Conservation (phyloP, 2,329 filamentous ascomycete genomes). For the Lecanosticta acicola region DNA sequence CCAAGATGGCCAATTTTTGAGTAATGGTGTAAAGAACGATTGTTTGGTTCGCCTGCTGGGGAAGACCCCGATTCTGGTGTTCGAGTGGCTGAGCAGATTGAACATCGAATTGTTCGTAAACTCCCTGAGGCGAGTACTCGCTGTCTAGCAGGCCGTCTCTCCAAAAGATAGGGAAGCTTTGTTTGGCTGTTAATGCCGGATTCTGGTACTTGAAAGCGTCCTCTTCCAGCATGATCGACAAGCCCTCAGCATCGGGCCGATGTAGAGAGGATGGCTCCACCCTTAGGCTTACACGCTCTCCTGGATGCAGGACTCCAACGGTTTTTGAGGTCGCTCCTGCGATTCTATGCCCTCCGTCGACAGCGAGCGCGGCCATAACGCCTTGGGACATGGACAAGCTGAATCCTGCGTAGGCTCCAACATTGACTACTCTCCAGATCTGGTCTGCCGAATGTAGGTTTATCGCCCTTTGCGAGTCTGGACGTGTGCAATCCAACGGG, state of each 20-base stretch:
- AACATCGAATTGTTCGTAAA: constrained; percentile 11
- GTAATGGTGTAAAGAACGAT: constrained; percentile 45
- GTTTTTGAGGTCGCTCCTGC: constrained; percentile 27
- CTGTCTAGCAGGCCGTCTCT: neutral
- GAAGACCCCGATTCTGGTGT: constrained; percentile 19
- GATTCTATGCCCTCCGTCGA: constrained; percentile 39
- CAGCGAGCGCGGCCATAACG: constrained; percentile 33
- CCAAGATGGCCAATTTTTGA: constrained; percentile 39
- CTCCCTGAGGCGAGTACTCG: neutral
- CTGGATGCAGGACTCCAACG: constrained; percentile 40
- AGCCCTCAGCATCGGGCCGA: neutral
- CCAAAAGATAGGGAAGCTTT: constrained; percentile 31
- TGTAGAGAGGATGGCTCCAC: constrained; percentile 4
- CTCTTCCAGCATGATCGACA: constrained; percentile 14
- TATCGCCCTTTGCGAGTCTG: neutral
- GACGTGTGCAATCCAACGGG: constrained; percentile 41
- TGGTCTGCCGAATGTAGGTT: constrained; percentile 18
- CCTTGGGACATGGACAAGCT: constrained; percentile 32
- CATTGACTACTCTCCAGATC: constrained; percentile 42
- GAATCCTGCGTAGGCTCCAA: constrained; percentile 40
- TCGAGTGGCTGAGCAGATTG: constrained; percentile 9
- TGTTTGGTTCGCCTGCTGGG: constrained; percentile 35
- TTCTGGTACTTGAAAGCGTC: constrained; percentile 45
- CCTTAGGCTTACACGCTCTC: constrained; percentile 41
- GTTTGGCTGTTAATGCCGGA: constrained; percentile 36